Base-by-base conservation (phyloP, 306 rosid species). In the Sechiopsis laciniata region DNA sequence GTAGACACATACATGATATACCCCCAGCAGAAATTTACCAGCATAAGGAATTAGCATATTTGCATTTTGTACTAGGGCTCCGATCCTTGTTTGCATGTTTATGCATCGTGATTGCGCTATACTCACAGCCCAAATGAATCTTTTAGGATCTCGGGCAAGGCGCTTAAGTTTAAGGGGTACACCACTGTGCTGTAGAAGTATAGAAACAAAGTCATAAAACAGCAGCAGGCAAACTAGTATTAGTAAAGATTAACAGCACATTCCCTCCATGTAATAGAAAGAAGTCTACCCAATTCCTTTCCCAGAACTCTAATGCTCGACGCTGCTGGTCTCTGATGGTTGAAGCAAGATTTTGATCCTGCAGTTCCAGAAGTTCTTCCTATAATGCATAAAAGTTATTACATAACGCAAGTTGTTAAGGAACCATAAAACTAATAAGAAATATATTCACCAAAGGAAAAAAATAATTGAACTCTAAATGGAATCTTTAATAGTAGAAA, bases 31-130 rank as follows among this genome's bases (percentile, higher is more conserved):
- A 51, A 80, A 72, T 81, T 74, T 78, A 90, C 98, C 98, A 55
- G 97, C 97, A 75, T 90, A 89, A 61, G 97, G 98, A 78, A 90
- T 50, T 73, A 94, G 87, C 97, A 89, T 88, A 83, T 90, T 87
- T 68, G 95, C 82, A 62, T 89, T 84, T 84, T 94, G 96, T 74
- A 78, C 81, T 35, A 94, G 85, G 58, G 98, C 87, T 55, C 97
- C 96, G 45, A 90, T 78, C 83, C 97, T 89, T 79, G 81, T 77
- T 78, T 87, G 83, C 90, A 86, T 82, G 84, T 83, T 90, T 69
- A 87, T 85, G 87, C 92, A 90, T 64, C 98, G 90, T 77, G 96
- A 88, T 80, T 90, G 96, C 76, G 89, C 98, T 75, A 88, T 89
- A 77, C 96, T 77, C 55, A 89, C 79, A 12, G 96, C 98, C 98